Evolutionary conservation across 192 early-diverging fungal genomes (phyloP).

Genomic region (Allomyces arbusculus): DNA sequence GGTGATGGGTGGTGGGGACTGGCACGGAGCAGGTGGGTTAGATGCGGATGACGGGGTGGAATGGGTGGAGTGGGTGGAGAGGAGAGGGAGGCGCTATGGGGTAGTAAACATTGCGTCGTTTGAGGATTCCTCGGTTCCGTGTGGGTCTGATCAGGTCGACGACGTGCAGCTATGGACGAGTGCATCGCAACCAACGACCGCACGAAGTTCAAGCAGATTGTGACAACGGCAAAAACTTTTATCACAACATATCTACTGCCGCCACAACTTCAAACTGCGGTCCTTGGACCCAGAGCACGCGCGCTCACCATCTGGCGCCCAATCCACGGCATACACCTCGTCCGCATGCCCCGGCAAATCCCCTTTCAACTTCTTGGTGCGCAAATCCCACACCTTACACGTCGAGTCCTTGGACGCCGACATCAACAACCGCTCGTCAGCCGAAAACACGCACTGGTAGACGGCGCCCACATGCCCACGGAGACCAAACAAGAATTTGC

Average conservation of each 20-base stretch:
- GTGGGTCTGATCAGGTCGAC: too few relatives aligned
- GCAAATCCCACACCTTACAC: slow-evolving; percentile 82
- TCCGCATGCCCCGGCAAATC: slow-evolving; percentile 93
- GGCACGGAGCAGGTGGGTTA: too few relatives aligned
- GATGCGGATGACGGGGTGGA: too few relatives aligned
- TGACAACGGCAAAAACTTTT: too few relatives aligned
- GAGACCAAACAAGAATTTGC: slow-evolving; percentile 77
- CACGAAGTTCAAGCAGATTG: background rate
- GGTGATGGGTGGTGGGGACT: too few relatives aligned
- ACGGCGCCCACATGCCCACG: slow-evolving; percentile 91
- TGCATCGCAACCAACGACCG: too few relatives aligned
- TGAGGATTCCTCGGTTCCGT: too few relatives aligned
- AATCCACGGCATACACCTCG: slow-evolving; percentile 88
- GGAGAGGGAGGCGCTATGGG: too few relatives aligned
- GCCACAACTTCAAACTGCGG: slow-evolving; percentile 69
- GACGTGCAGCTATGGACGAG: too few relatives aligned
- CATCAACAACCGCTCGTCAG: slow-evolving; percentile 78
- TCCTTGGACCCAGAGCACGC: slow-evolving; percentile 90
- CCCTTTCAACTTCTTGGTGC: slow-evolving; percentile 70
- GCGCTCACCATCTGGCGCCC: slow-evolving; percentile 77
- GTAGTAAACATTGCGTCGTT: too few relatives aligned
- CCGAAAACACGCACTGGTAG: slow-evolving; percentile 88
- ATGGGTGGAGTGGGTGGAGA: too few relatives aligned
- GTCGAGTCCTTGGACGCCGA: slow-evolving; percentile 82
- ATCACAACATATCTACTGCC: slow-evolving; percentile 9